A percentile compares a stretch with the other conserved stretches of the same genome.
Evolutionary conservation across 768 basidiomycete species (phyloP).

Genomic region (Panus rudis): DNA sequence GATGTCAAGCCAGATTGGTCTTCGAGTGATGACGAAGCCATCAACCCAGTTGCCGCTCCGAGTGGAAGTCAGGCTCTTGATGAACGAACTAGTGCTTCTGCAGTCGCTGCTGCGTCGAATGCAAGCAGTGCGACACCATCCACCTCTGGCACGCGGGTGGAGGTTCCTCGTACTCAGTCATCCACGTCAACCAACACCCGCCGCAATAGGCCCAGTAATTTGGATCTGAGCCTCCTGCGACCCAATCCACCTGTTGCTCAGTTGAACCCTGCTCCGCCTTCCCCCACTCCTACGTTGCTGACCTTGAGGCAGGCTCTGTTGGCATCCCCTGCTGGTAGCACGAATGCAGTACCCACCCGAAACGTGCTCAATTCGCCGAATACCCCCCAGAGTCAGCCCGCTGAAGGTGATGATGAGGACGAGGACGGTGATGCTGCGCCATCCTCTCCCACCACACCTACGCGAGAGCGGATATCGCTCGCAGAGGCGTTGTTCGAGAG

Average conservation of each 20-base stretch:
- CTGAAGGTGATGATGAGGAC: slow-evolving; percentile 35
- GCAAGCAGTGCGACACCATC: slow-evolving; percentile 15
- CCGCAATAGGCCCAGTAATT: slow-evolving; percentile 57
- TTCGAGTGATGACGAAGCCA: slow-evolving; percentile 82
- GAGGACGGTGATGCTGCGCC: slow-evolving; percentile 30
- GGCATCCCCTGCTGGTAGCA: slow-evolving; percentile 32
- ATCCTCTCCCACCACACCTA: slow-evolving; percentile 25
- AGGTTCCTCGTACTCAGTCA: slow-evolving; percentile 24
- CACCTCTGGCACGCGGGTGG: slow-evolving; percentile 13
- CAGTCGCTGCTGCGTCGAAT: slow-evolving; percentile 25
- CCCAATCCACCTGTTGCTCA: slow-evolving; percentile 26
- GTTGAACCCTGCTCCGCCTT: slow-evolving; percentile 35
- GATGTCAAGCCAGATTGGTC: slow-evolving; percentile 57
- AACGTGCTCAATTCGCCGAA: background rate
- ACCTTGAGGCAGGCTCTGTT: slow-evolving; percentile 61
- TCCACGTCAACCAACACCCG: slow-evolving; percentile 19
- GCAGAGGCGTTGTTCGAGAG: slow-evolving; percentile 74
- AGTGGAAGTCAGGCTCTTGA: slow-evolving; percentile 79
- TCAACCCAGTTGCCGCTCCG: slow-evolving; percentile 75
- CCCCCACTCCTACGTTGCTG: slow-evolving; percentile 54
- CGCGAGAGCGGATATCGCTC: slow-evolving; percentile 59
- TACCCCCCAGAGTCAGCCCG: slow-evolving; percentile 5
- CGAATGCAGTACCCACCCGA: slow-evolving; percentile 20
- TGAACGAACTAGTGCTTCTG: slow-evolving; percentile 67
- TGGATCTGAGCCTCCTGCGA: slow-evolving; percentile 42